A percentile compares a stretch with the other conserved stretches of the same genome.
Conservation (phyloP, 148 eudicot species). For the Rhododendron henanense region DNA sequence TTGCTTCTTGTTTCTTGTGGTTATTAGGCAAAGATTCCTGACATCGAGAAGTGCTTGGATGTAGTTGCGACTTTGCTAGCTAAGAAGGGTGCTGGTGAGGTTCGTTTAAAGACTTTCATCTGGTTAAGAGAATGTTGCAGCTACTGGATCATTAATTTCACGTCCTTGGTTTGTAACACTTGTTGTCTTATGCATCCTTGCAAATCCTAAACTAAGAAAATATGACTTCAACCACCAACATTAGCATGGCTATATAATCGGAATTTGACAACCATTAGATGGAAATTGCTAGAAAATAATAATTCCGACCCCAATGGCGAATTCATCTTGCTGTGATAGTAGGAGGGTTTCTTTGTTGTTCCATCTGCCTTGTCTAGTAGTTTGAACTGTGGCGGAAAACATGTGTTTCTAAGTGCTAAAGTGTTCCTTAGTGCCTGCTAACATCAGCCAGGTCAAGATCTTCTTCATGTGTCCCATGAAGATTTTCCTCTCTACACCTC, state of each 20-base stretch:
- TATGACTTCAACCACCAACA: neutral
- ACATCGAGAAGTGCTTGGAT: conserved; percentile 94
- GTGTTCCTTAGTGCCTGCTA: neutral
- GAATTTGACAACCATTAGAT: neutral
- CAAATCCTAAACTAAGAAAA: neutral
- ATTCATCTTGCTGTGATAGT: neutral
- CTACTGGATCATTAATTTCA: neutral
- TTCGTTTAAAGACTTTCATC: conserved; percentile 60
- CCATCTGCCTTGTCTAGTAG: neutral
- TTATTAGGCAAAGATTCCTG: conserved; percentile 90
- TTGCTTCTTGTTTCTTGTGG: neutral
- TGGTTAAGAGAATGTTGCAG: neutral
- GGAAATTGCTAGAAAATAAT: neutral
- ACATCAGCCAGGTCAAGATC: neutral
- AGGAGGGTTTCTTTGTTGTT: neutral
- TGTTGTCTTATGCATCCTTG: neutral
- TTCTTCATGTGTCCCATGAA: neutral
- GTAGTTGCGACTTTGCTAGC: conserved; percentile 79
- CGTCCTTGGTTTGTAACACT: too few relatives aligned
- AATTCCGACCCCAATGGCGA: neutral
- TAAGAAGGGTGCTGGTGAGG: conserved; percentile 87
- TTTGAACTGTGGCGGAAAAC: neutral
- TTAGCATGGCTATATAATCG: neutral
- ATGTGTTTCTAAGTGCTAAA: neutral
- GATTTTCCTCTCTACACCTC: neutral